Percentiles rank a stretch among this genome's conserved stretches.
Conservation (phyloP, 345 rosid species). For the Nephelium lappaceum region DNA sequence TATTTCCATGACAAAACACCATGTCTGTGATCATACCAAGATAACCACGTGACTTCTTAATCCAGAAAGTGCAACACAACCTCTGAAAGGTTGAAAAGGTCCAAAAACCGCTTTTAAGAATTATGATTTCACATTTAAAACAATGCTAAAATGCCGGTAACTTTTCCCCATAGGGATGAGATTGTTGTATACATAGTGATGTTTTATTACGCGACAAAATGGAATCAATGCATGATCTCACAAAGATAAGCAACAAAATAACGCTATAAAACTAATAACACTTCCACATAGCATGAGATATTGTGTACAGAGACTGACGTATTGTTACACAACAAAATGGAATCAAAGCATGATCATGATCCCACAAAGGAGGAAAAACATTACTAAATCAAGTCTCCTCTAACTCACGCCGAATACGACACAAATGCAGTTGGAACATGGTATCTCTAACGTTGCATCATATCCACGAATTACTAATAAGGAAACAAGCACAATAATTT, state of each 20-base stretch:
- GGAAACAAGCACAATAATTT: slow-evolving; percentile 8
- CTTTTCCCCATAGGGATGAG: background rate
- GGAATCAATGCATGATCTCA: slow-evolving; percentile 12
- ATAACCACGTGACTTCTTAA: slow-evolving; percentile 10
- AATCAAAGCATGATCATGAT: too few species aligned
- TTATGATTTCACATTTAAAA: slow-evolving; percentile 6
- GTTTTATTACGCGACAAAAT: slow-evolving; percentile 8
- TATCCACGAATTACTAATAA: background rate
- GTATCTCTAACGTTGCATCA: background rate
- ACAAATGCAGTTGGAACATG: background rate
- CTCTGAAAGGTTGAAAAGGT: background rate
- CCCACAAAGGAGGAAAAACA: too few species aligned
- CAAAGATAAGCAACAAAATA: slow-evolving; percentile 4
- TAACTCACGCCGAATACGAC: background rate
- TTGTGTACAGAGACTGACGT: too few species aligned
- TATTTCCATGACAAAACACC: background rate
- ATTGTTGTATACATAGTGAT: background rate
- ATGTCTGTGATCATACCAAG: background rate
- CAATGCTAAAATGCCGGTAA: background rate
- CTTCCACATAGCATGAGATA: too few species aligned
- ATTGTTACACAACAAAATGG: too few species aligned
- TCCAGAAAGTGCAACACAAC: background rate
- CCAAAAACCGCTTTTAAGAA: background rate
- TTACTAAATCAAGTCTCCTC: background rate
- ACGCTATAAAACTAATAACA: too few species aligned